Evolutionary conservation across 495 filamentous ascomycete species (phyloP), one percentile per base, ranked within the genome.

Genomic region (Penicillium arizonense): DNA sequence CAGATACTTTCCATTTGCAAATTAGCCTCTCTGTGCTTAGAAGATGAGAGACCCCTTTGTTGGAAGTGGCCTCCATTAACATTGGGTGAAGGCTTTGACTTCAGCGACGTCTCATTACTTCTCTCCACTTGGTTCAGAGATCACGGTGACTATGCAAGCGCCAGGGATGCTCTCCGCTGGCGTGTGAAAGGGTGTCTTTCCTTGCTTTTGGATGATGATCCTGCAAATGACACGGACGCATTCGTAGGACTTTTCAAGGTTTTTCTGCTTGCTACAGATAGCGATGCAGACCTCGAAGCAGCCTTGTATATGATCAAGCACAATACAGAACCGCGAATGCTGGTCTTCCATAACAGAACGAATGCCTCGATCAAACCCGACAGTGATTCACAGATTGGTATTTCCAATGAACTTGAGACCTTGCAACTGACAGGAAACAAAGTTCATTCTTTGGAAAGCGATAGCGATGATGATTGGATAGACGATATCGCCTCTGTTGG

Each of bases 121-220:
- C 20, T 47, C 32, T 47, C 44, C 13, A 47, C 30, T 8, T 47
- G 44, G 44, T 28, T 47, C 10, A 28, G 16, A 33, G 23, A 16
- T 33, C 30, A 36, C 36, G 44, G 44, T 24, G 35, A 57, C 38
- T 10, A 26, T 24, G 30, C 13, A 8, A 32, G 47, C 33, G 54
- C 53, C 11, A 30, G 41, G 42, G 23, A 47, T n/a, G 47, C 34
- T 39, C 55, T 57, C 7, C 28, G 55, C 20, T 42, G 44, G 6
- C 18, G 26, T 5, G 49, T 52, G 16, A 52, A 39, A 36, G 14
- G 14, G 24, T 52, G 55, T 21, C 18, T 50, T 20, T 32, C 46
- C n/a, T 21, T 56, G 33, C 18, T 56, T 21, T 50, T 39, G 30
- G 47, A 46, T 23, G 47, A 56, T 34, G 28, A 50, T 37, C 32